Percentiles rank a stretch among this genome's conserved stretches.
These are phyloP conservation scores for Parathielavia appendiculata DNA, from an alignment of 495 filamentous ascomycete genomes.

Conservation along the genomic window DNA sequence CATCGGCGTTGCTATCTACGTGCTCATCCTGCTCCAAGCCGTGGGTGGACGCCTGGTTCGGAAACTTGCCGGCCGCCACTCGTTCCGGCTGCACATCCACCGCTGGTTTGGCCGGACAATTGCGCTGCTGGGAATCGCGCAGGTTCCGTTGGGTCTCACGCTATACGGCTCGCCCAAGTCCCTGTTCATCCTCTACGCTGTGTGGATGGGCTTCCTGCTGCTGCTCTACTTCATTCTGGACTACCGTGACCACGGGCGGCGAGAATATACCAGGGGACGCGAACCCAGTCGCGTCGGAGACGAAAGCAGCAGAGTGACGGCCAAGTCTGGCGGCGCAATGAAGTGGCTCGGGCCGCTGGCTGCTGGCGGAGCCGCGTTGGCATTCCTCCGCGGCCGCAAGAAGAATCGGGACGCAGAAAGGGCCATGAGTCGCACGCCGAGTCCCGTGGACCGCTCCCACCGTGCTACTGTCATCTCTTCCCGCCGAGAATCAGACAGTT, in stretches of 20 bases:
- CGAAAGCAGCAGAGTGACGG: constrained; percentile 20
- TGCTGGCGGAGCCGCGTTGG: constrained; percentile 57
- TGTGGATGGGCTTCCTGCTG: constrained; percentile 64
- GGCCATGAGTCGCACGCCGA: constrained; percentile 33
- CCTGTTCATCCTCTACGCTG: constrained; percentile 77
- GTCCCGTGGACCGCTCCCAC: constrained; percentile 27
- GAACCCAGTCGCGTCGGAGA: constrained; percentile 22
- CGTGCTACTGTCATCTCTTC: constrained; percentile 47
- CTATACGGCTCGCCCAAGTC: constrained; percentile 84
- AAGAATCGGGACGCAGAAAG: constrained; percentile 38
- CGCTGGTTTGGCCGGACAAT: constrained; percentile 78
- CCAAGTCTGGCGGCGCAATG: constrained; percentile 43
- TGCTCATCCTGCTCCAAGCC: constrained; percentile 73
- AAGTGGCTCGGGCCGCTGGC: constrained; percentile 46
- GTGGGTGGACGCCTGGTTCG: constrained; percentile 70
- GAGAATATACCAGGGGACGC: constrained; percentile 38
- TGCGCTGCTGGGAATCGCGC: constrained; percentile 73
- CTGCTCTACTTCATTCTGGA: constrained; percentile 68
- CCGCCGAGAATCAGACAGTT: constrained; percentile 45
- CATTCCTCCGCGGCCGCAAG: constrained; percentile 46
- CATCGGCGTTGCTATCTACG: constrained; percentile 87
- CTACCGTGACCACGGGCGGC: constrained; percentile 51
- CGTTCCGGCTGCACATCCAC: constrained; percentile 74
- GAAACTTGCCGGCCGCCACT: constrained; percentile 50
- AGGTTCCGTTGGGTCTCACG: constrained; percentile 84